Percentiles rank a stretch among this genome's conserved stretches.
These are phyloP conservation scores for Tricholoma sp. DNA, from an alignment of 768 basidiomycete species.

Conservation along the genomic window DNA sequence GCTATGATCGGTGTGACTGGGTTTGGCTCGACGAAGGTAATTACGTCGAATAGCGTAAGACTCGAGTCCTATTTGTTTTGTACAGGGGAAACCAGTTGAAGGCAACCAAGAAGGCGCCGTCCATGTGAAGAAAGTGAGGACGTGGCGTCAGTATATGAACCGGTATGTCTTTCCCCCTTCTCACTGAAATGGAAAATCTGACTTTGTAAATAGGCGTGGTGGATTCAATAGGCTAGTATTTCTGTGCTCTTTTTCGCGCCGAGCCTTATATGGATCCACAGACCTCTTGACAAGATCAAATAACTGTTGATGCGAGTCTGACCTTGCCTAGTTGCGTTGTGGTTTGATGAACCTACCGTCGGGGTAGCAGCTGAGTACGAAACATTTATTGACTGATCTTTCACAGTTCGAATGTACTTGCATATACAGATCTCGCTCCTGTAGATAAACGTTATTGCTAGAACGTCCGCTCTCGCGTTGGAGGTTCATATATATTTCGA, in stretches of 20 bases:
- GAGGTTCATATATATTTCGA: neutral
- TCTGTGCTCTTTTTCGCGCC: neutral
- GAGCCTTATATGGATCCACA: slow-evolving; percentile 21
- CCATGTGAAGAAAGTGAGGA: slow-evolving; percentile 74
- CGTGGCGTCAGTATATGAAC: slow-evolving; percentile 99
- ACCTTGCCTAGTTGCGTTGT: neutral
- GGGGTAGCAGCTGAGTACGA: neutral
- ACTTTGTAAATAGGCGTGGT: slow-evolving; percentile 50
- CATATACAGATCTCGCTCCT: neutral
- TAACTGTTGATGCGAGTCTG: slow-evolving; percentile 33
- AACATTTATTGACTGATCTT: neutral
- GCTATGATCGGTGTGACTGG: slow-evolving; percentile 85
- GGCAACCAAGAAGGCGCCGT: slow-evolving; percentile 76
- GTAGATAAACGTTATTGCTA: neutral
- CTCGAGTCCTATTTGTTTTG: neutral
- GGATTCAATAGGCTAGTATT: slow-evolving; percentile 71
- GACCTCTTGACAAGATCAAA: slow-evolving; percentile 95
- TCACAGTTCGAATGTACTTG: slow-evolving; percentile 9
- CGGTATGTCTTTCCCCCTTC: slow-evolving; percentile 42
- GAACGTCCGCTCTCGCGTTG: neutral
- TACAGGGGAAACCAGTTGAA: slow-evolving; percentile 70
- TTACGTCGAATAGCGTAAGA: slow-evolving; percentile 4
- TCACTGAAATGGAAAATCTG: neutral
- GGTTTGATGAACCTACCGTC: neutral
- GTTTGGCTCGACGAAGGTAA: slow-evolving; percentile 87